Conservation (phyloP, 805 yeast genomes). For the Brettanomyces custersianus region DNA sequence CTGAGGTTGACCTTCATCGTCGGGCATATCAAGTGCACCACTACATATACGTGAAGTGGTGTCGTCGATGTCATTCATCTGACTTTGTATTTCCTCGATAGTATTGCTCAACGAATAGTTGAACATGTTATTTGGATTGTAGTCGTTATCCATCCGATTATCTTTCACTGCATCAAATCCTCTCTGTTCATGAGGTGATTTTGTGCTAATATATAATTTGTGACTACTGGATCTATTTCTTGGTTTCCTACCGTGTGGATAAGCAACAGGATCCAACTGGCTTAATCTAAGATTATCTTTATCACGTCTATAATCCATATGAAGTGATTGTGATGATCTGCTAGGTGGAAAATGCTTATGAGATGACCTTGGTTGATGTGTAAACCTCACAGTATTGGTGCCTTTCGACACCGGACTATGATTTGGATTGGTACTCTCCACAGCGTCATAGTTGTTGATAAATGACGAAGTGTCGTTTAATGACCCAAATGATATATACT, state of each 20-base stretch:
- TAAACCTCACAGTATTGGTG: too few species aligned
- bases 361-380: too few species aligned
- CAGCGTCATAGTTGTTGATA: constrained; percentile 10
- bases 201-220: too few species aligned
- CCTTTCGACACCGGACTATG: too few species aligned
- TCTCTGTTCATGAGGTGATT: neutral
- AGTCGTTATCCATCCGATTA: constrained; percentile 17
- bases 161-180: neutral
- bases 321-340: neutral
- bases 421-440: too few species aligned
- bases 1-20: neutral
- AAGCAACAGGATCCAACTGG: too few species aligned
- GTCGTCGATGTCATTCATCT: constrained; percentile 11
- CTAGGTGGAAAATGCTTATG: too few species aligned
- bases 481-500: constrained; percentile 34
- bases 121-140: constrained; percentile 23
- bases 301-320: too few species aligned
- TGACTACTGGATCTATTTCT: too few species aligned
- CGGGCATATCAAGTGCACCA: neutral
- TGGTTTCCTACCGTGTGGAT: too few species aligned
- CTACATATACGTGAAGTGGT: neutral
- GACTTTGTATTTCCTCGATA: constrained; percentile 25
- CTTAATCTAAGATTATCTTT: too few species aligned
- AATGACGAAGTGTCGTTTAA: constrained; percentile 20
- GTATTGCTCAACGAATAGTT: constrained; percentile 25